Evolutionary conservation across 495 filamentous ascomycete genomes (phyloP).

Genomic region (Zalerion maritima): DNA sequence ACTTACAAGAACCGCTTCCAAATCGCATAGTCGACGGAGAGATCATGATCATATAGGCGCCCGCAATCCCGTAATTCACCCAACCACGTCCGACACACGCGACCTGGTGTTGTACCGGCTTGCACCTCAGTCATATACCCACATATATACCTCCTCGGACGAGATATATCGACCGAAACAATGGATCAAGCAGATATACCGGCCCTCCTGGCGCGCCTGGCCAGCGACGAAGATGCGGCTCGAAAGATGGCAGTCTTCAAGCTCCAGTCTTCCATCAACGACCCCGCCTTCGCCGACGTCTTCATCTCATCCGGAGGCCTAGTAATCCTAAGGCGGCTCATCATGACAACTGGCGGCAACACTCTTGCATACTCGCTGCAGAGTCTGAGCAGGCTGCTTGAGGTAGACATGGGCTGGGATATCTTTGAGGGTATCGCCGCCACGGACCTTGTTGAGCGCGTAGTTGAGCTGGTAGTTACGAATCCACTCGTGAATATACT

Average conservation of each 20-base stretch:
- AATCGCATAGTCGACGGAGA: neutral
- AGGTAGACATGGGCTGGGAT: constrained; percentile 97
- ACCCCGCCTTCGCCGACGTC: constrained; percentile 90
- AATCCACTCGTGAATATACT: constrained; percentile 97
- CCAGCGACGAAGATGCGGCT: constrained; percentile 61
- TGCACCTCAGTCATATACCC: constrained; percentile 5
- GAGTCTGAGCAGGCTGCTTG: constrained; percentile 68
- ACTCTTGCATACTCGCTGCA: constrained; percentile 90
- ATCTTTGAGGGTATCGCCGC: constrained; percentile 38
- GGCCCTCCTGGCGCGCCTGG: constrained; percentile 37
- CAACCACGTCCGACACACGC: constrained; percentile 8
- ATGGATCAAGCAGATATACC: constrained; percentile 44
- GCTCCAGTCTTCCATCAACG: constrained; percentile 82
- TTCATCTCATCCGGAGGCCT: constrained; percentile 87
- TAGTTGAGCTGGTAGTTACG: constrained; percentile 86
- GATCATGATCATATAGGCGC: neutral
- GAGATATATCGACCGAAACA: constrained; percentile 3
- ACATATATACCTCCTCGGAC: constrained; percentile 8
- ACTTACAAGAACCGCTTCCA: no score
- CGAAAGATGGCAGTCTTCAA: constrained; percentile 99
- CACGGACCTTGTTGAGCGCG: constrained; percentile 45
- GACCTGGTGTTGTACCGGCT: constrained; percentile 2
- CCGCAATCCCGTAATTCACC: constrained; percentile 6
- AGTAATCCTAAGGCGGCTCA: constrained; percentile 61
- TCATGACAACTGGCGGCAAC: constrained; percentile 75